Evolutionary conservation across 192 early-diverging fungal species (phyloP).

Genomic region (Chytriomyces sp.): DNA sequence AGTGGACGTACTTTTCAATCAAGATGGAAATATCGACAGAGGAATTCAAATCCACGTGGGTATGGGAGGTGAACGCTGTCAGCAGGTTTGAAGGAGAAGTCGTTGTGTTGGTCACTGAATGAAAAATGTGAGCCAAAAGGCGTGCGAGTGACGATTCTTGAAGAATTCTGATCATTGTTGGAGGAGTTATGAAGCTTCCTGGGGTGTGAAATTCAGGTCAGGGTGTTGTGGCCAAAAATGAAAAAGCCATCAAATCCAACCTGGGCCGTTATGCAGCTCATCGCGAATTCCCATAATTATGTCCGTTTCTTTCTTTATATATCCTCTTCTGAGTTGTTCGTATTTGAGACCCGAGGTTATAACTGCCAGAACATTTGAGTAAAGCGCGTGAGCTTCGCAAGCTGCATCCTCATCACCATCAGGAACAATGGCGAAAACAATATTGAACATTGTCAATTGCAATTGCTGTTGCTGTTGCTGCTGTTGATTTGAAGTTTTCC

Average conservation of each 20-base stretch:
- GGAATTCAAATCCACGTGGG: conserved; percentile 75
- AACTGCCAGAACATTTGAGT: conserved; percentile 72
- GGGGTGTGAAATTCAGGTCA: not conserved
- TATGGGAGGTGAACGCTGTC: conserved; percentile 39
- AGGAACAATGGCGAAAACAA: conserved; percentile 72
- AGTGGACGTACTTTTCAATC: conserved; percentile 41
- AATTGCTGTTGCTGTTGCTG: conserved; percentile 11
- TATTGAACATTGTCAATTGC: conserved; percentile 76
- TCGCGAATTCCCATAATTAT: conserved; percentile 75
- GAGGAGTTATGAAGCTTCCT: conserved; percentile 16
- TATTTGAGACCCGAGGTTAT: conserved; percentile 75
- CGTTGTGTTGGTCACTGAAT: conserved; percentile 46
- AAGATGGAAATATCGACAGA: conserved; percentile 79
- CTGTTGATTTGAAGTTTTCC: not conserved
- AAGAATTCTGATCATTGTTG: conserved; percentile 60
- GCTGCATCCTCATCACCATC: conserved; percentile 9
- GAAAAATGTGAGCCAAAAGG: conserved; percentile 65
- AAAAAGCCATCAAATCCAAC: conserved; percentile 21
- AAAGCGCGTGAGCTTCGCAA: conserved; percentile 69
- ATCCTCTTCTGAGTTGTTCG: conserved; percentile 77
- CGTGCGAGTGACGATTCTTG: conserved; percentile 65
- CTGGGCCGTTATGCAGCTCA: conserved; percentile 41
- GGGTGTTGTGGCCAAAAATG: not conserved
- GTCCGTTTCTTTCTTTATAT: conserved; percentile 75
- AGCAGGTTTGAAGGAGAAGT: not conserved